phyloP scores from a whole-genome alignment of 177 flowering plant genomes.

The Telopea speciosissima region DNA sequence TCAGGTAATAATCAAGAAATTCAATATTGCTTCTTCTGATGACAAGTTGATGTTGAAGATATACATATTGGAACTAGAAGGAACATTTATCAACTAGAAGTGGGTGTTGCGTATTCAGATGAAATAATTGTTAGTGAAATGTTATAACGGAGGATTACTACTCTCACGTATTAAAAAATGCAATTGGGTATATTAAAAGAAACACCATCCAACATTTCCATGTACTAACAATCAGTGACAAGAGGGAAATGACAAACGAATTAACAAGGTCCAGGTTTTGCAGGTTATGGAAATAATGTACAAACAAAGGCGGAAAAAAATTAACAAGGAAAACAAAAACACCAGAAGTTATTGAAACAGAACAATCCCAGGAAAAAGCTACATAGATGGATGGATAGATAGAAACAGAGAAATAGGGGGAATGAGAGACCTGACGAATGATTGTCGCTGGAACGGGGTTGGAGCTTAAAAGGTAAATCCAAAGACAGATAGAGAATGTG shows the following conservation, averaged over 20 bases:
- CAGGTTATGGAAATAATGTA: background rate
- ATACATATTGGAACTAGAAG: too few species aligned
- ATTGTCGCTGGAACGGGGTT: slow-evolving; percentile 33
- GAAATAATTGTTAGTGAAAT: background rate
- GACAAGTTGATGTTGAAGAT: too few species aligned
- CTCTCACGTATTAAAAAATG: background rate
- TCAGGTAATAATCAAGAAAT: too few species aligned
- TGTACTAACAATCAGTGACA: background rate
- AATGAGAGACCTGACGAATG: slow-evolving; percentile 42
- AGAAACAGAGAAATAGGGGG: background rate
- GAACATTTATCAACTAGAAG: background rate
- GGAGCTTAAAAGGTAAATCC: slow-evolving; percentile 45
- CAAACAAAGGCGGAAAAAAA: background rate
- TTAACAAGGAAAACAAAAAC: background rate
- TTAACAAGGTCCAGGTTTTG: background rate
- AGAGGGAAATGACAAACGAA: background rate
- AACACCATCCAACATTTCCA: background rate
- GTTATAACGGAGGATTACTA: background rate
- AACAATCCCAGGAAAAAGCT: background rate
- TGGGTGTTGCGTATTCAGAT: background rate
- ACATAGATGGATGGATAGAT: background rate
- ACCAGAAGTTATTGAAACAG: background rate
- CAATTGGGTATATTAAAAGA: background rate
- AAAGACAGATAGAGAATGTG: slow-evolving; percentile 45
- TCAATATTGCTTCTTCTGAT: too few species aligned